Percentiles rank a stretch among this genome's conserved stretches.
These are phyloP conservation scores for Trichophyton equinum DNA, from an alignment of 2,329 filamentous ascomycete genomes.

Conservation along the genomic window DNA sequence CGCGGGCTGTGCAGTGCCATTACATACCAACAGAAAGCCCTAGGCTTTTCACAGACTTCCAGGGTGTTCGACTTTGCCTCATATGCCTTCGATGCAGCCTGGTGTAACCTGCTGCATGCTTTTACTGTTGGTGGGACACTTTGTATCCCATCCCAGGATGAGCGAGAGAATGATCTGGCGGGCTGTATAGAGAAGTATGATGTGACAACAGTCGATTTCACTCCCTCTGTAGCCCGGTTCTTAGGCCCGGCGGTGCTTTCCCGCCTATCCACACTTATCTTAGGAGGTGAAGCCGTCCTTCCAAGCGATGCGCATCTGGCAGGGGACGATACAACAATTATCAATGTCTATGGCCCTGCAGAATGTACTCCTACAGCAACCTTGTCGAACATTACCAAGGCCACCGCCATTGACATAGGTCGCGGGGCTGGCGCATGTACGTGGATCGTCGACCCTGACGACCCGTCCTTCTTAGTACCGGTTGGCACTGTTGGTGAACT, in stretches of 20 bases:
- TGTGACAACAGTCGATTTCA: neutral
- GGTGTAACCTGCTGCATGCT: neutral
- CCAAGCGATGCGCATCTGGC: slow-evolving; percentile 19
- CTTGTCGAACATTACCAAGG: slow-evolving; percentile 20
- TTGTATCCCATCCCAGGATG: slow-evolving; percentile 4
- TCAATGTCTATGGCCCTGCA: slow-evolving; percentile 34
- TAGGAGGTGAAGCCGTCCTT: slow-evolving; percentile 25
- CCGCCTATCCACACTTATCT: slow-evolving; percentile 21
- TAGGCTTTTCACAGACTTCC: neutral
- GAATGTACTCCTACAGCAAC: slow-evolving; percentile 33
- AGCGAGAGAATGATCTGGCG: neutral
- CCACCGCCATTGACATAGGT: slow-evolving; percentile 16
- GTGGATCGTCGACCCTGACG: slow-evolving; percentile 18
- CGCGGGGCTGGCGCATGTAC: slow-evolving; percentile 6
- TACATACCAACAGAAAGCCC: neutral
- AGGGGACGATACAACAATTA: slow-evolving; percentile 25
- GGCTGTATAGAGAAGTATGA: neutral
- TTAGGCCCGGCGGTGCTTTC: slow-evolving; percentile 24
- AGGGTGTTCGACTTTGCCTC: slow-evolving; percentile 60
- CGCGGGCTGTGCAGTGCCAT: neutral
- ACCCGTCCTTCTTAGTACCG: slow-evolving; percentile 16
- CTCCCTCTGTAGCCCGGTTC: slow-evolving; percentile 5
- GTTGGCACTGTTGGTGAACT: slow-evolving; percentile 31
- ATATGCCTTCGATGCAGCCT: slow-evolving; percentile 63
- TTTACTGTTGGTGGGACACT: neutral